These are phyloP conservation scores for Fonsecaea monophora DNA, from an alignment of 2,329 filamentous ascomycete species.

Conservation along the genomic window DNA sequence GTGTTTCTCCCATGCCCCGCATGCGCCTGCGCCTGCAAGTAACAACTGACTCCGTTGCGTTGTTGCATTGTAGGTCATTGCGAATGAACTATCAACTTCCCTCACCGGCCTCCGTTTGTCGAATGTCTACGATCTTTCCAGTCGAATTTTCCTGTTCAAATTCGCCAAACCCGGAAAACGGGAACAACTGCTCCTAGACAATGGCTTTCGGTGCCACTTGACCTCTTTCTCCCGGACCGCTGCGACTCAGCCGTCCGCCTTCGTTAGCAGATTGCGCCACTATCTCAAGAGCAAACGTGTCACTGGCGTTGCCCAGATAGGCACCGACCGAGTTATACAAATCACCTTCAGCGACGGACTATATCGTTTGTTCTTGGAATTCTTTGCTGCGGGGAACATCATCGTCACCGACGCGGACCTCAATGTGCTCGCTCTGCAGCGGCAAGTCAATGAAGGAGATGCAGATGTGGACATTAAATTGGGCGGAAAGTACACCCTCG, in stretches of 20 bases:
- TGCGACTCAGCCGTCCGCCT: conserved; percentile 80
- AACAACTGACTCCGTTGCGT: conserved; percentile 22
- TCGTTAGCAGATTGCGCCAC: conserved; percentile 85
- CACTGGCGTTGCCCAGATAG: conserved; percentile 81
- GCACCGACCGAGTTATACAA: conserved; percentile 91
- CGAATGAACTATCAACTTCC: conserved; percentile 82
- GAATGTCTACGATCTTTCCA: conserved; percentile 93
- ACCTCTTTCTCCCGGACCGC: conserved; percentile 90
- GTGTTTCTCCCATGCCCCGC: conserved; percentile 14
- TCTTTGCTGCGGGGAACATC: conserved; percentile 95
- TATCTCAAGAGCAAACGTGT: conserved; percentile 84
- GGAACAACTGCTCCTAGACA: conserved; percentile 90
- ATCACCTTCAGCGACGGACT: conserved; percentile 90
- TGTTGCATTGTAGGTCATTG: conserved; percentile 72
- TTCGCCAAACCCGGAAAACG: conserved; percentile 89
- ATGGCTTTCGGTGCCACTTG: conserved; percentile 92
- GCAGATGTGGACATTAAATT: conserved; percentile 83
- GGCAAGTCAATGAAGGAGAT: conserved; percentile 79
- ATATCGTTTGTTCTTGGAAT: conserved; percentile 88
- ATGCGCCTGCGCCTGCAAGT: not conserved
- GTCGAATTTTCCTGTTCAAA: conserved; percentile 90
- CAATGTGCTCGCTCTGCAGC: conserved; percentile 79
- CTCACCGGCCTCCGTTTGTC: conserved; percentile 81
- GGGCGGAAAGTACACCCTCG: conserved; percentile 78
- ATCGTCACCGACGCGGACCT: conserved; percentile 86